Conservation (phyloP, 345 rosid species). For the Rubroshorea leprosula region DNA sequence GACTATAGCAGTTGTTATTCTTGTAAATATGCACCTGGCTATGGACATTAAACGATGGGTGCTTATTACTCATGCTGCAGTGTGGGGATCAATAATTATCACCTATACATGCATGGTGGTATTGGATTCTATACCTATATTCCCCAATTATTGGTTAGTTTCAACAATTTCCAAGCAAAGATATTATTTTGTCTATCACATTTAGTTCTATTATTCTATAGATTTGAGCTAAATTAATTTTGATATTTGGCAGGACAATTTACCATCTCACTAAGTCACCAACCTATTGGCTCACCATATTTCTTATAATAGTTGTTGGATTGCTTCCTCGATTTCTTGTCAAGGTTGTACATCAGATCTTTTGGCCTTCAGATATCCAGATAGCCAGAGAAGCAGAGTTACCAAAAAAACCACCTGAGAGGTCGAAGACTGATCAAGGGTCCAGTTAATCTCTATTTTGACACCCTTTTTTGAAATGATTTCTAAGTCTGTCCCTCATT, state of each 20-base stretch:
- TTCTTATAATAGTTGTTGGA: conserved; percentile 46
- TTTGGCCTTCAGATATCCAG: conserved; percentile 75
- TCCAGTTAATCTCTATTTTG: conserved; percentile 37
- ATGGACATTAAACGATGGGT: conserved; percentile 73
- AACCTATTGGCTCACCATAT: conserved; percentile 67
- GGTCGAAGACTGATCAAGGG: conserved; percentile 26
- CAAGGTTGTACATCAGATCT: conserved; percentile 49
- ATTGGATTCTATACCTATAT: conserved; percentile 62
- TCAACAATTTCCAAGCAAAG: background rate
- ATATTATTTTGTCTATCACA: background rate
- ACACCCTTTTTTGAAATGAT: conserved; percentile 19
- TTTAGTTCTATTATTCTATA: conserved; percentile 2
- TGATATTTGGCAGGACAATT: conserved; percentile 51
- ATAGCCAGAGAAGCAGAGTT: conserved; percentile 73
- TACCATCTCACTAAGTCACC: conserved; percentile 54
- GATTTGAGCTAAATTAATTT: conserved; percentile 7
- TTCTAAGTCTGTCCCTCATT: too few relatives aligned
- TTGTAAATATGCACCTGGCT: conserved; percentile 68
- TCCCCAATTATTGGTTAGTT: conserved; percentile 71
- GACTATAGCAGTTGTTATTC: conserved; percentile 71
- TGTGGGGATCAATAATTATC: conserved; percentile 68
- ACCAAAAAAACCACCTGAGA: conserved; percentile 27
- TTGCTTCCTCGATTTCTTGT: conserved; percentile 67
- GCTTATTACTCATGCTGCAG: conserved; percentile 50
- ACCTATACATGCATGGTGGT: conserved; percentile 61